phyloP scores from a whole-genome alignment of 1,139 yeast genomes.

The Debaryomyces sp. region DNA sequence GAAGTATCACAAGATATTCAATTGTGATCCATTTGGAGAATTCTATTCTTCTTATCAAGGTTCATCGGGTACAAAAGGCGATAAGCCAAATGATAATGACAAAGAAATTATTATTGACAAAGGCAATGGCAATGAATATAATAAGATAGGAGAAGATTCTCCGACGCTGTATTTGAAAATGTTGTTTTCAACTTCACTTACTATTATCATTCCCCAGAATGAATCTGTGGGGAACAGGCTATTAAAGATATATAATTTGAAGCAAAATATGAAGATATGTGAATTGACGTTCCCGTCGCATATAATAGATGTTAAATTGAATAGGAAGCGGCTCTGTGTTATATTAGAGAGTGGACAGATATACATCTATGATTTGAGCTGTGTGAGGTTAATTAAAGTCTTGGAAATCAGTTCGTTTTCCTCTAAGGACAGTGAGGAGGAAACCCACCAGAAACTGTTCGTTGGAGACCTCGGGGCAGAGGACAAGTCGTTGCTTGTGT shows the following conservation, averaged over 20 bases:
- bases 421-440: constrained; percentile 19
- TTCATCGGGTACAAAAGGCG: constrained; percentile 10
- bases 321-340: constrained; percentile 66
- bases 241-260: constrained; percentile 65
- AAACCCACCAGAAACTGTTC: constrained; percentile 22
- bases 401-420: constrained; percentile 47
- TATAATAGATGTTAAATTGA: constrained; percentile 63
- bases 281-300: constrained; percentile 69
- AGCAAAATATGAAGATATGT: constrained; percentile 68
- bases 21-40: constrained; percentile 53
- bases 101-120: constrained; percentile 28
- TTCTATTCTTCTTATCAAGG: constrained; percentile 32
- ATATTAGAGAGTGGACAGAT: constrained; percentile 63
- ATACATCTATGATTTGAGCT: constrained; percentile 71
- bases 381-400: constrained; percentile 67
- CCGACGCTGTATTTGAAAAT: constrained; percentile 53
- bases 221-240: constrained; percentile 48
- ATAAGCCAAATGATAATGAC: constrained; percentile 15
- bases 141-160: constrained; percentile 1
- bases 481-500: constrained; percentile 51
- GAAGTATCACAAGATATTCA: constrained; percentile 39
- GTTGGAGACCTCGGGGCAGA: constrained; percentile 52
- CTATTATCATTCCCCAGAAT: constrained; percentile 59
- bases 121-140: constrained; percentile 4
- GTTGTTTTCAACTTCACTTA: constrained; percentile 70